Percentiles rank a stretch among this genome's conserved stretches.
Evolutionary conservation across 441 rosid genomes (phyloP).

Genomic region (Capsella rubella): DNA sequence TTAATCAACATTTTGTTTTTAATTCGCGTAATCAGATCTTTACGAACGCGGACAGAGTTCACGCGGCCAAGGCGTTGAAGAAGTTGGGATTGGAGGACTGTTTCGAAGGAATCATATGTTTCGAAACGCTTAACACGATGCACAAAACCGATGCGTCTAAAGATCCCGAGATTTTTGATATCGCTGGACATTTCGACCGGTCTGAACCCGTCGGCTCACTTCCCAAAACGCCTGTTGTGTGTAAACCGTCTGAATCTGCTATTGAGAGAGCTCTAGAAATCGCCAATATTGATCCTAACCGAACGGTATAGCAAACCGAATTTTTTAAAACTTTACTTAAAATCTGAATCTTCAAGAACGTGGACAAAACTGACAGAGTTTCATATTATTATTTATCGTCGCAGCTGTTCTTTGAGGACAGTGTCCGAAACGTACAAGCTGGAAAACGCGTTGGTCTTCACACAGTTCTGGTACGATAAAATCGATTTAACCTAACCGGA

Average conservation of each 20-base stretch:
- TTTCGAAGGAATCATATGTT: slow-evolving; percentile 90
- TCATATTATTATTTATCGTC: slow-evolving; percentile 1
- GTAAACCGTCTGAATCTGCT: slow-evolving; percentile 87
- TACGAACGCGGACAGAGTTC: slow-evolving; percentile 87
- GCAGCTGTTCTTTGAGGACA: slow-evolving; percentile 95
- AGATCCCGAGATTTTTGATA: slow-evolving; percentile 58
- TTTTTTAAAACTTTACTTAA: too few species aligned
- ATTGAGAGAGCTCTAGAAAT: slow-evolving; percentile 74
- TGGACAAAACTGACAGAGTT: slow-evolving; percentile 2
- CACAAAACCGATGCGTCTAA: slow-evolving; percentile 49
- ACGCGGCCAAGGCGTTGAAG: slow-evolving; percentile 69
- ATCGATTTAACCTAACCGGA: slow-evolving; percentile 8
- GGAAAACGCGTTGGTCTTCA: slow-evolving; percentile 86
- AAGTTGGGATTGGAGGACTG: slow-evolving; percentile 90
- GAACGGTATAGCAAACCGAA: slow-evolving; percentile 63
- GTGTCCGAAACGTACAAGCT: slow-evolving; percentile 87
- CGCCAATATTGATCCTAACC: slow-evolving; percentile 74
- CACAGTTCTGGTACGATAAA: slow-evolving; percentile 73
- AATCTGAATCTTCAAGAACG: neutral
- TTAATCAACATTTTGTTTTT: neutral
- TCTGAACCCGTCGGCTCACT: slow-evolving; percentile 50
- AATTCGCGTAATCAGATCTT: slow-evolving; percentile 59
- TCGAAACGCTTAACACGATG: slow-evolving; percentile 82
- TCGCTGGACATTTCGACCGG: slow-evolving; percentile 58
- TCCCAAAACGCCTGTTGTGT: slow-evolving; percentile 77